A percentile compares a stretch with the other conserved stretches of the same genome.
These are phyloP conservation scores for Drechslera avenae DNA, from an alignment of 2,329 filamentous ascomycete species.

Conservation along the genomic window DNA sequence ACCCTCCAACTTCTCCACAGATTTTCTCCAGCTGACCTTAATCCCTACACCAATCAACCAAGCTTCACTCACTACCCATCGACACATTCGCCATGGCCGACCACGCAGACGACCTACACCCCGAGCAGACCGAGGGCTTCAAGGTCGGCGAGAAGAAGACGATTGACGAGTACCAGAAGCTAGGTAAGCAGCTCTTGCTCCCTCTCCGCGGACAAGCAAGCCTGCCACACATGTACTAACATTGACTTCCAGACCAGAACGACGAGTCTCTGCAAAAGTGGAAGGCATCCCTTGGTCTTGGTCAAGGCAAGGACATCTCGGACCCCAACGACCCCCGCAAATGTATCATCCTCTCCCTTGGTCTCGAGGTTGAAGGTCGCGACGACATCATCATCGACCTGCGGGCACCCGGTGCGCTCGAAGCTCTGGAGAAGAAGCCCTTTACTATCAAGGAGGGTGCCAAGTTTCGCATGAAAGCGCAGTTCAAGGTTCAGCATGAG, in stretches of 20 bases:
- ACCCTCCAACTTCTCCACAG: constrained; percentile 16
- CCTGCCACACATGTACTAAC: constrained; percentile 10
- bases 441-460: constrained; percentile 98
- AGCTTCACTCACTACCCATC: background rate
- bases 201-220: background rate
- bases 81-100: constrained; percentile 37
- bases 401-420: constrained; percentile 72
- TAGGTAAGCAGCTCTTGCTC: constrained; percentile 67
- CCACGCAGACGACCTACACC: constrained; percentile 77
- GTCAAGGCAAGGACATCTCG: constrained; percentile 60
- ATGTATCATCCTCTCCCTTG: constrained; percentile 90
- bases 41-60: constrained; percentile 3
- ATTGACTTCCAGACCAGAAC: constrained; percentile 60
- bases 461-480: constrained; percentile 91
- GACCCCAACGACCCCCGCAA: constrained; percentile 77
- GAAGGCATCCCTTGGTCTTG: constrained; percentile 93
- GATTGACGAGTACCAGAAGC: constrained; percentile 88
- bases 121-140: constrained; percentile 92
- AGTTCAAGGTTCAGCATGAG: constrained; percentile 96
- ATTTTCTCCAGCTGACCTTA: constrained; percentile 10
- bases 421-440: constrained; percentile 82
- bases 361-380: constrained; percentile 83
- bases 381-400: constrained; percentile 88
- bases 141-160: constrained; percentile 99
- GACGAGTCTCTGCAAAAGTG: constrained; percentile 97